These are phyloP conservation scores for Exophiala alcalophila DNA, from an alignment of 2,329 filamentous ascomycete species.

Conservation along the genomic window DNA sequence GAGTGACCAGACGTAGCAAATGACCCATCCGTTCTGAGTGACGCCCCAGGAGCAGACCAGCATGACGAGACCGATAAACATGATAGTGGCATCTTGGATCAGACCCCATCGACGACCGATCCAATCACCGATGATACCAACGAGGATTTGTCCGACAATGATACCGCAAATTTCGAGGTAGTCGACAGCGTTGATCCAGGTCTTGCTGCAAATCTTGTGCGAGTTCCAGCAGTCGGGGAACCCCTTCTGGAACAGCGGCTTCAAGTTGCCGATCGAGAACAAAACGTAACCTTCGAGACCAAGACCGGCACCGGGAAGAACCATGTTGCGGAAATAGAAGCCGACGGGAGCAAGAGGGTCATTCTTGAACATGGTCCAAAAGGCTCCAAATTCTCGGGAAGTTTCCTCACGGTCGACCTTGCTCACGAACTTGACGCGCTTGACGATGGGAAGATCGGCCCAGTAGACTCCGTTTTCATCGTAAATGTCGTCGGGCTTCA, in stretches of 20 bases:
- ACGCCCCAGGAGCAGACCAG: constrained; percentile 86
- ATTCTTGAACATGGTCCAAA: constrained; percentile 78
- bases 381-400: constrained; percentile 61
- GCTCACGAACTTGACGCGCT: constrained; percentile 73
- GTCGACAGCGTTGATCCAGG: constrained; percentile 80
- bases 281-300: constrained; percentile 92
- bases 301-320: constrained; percentile 87
- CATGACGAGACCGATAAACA: constrained; percentile 91
- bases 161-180: constrained; percentile 94
- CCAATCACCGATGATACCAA: constrained; percentile 76
- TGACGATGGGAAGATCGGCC: constrained; percentile 73
- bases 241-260: constrained; percentile 71
- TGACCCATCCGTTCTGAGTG: constrained; percentile 88
- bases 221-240: constrained; percentile 78
- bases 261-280: constrained; percentile 93
- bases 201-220: constrained; percentile 64
- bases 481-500: constrained; percentile 86
- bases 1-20: constrained; percentile 91
- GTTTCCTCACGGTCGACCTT: constrained; percentile 70
- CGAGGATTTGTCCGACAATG: constrained; percentile 85
- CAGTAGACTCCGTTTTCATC: constrained; percentile 81
- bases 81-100: constrained; percentile 91
- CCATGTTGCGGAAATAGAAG: constrained; percentile 86
- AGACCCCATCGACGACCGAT: constrained; percentile 90
- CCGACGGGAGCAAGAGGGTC: constrained; percentile 80